Evolutionary conservation across 1,139 yeast genomes (phyloP).

Genomic region (Pichia sp.): DNA sequence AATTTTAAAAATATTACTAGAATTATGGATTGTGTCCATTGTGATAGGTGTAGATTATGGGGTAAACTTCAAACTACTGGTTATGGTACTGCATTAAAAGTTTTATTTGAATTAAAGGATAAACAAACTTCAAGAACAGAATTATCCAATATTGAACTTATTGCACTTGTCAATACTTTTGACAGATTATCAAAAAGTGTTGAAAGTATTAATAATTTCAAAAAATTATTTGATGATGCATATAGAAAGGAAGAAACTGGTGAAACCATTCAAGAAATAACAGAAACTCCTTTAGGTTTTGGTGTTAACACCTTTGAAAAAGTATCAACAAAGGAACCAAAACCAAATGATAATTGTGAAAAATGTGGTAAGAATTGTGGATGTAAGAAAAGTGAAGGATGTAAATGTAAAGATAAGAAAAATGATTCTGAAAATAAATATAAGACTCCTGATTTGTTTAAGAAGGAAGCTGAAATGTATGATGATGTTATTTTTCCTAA

Average conservation of each 20-base stretch:
- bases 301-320: neutral
- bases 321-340: neutral
- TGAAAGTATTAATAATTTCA: slow-evolving; percentile 67
- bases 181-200: slow-evolving; percentile 86
- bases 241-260: slow-evolving; percentile 25
- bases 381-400: neutral
- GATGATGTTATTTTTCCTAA: slow-evolving; percentile 23
- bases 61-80: slow-evolving; percentile 97
- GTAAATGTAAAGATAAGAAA: neutral
- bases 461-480: slow-evolving; percentile 8
- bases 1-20: slow-evolving; percentile 87
- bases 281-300: neutral
- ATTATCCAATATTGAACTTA: slow-evolving; percentile 78
- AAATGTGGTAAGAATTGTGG: neutral
- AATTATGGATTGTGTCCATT: slow-evolving; percentile 97
- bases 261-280: neutral
- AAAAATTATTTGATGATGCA: slow-evolving; percentile 41
- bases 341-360: neutral
- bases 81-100: slow-evolving; percentile 91
- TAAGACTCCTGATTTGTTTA: slow-evolving; percentile 15
- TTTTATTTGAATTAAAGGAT: slow-evolving; percentile 69
- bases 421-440: neutral
- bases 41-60: slow-evolving; percentile 97
- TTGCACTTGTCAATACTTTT: slow-evolving; percentile 85
- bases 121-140: slow-evolving; percentile 37